Conservation (phyloP, 257 asterid species). For the Solanum chiquidenum region DNA sequence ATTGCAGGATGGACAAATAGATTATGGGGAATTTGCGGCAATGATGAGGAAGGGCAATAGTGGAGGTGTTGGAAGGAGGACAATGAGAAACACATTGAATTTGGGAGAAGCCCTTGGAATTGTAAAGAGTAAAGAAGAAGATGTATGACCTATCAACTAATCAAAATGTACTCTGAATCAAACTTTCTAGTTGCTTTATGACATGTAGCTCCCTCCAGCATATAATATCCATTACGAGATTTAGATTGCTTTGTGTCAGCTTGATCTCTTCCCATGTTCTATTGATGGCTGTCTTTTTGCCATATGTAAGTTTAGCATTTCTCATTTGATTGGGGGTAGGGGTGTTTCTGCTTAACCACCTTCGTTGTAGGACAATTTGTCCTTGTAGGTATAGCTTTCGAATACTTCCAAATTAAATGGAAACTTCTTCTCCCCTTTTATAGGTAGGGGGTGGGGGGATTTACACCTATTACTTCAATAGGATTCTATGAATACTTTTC, state of each 20-base stretch:
- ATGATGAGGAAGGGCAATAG: conserved; percentile 42
- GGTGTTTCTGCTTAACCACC: background rate
- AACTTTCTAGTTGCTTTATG: background rate
- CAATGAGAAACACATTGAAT: conserved; percentile 27
- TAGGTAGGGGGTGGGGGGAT: background rate
- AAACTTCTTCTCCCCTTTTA: background rate
- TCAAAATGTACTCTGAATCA: background rate
- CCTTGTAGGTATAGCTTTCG: background rate
- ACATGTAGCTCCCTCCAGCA: background rate
- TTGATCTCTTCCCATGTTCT: background rate
- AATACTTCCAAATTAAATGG: background rate
- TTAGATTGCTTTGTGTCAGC: background rate
- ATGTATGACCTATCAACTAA: background rate
- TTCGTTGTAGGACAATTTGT: background rate
- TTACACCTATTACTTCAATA: background rate
- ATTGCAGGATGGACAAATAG: conserved; percentile 38
- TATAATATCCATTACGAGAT: background rate
- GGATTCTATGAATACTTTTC: background rate
- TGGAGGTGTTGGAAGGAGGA: conserved; percentile 33
- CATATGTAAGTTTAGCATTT: background rate
- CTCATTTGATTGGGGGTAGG: background rate
- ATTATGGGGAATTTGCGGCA: conserved; percentile 36
- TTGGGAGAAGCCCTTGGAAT: conserved; percentile 31
- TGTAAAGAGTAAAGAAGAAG: conserved; percentile 3
- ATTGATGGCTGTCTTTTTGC: background rate